Evolutionary conservation across 345 rosid species (phyloP).

Genomic region (Sapria himalayana): DNA sequence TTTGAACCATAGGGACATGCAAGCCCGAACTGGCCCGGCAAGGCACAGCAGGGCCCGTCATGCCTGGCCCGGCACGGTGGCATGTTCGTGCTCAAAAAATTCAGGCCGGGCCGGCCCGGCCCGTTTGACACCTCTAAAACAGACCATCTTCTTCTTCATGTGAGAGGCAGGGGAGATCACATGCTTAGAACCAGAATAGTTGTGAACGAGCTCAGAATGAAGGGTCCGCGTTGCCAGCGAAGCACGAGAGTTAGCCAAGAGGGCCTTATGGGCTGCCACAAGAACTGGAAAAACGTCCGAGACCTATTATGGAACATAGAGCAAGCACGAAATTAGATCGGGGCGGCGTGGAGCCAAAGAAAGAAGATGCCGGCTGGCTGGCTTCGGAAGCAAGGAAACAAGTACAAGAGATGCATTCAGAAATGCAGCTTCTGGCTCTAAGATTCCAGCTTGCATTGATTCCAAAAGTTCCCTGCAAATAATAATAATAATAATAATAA

Average conservation of each 20-base stretch:
- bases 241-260: constrained; percentile 45
- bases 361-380: neutral
- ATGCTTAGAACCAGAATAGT: constrained; percentile 80
- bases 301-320: constrained; percentile 21
- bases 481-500: too few relatives aligned
- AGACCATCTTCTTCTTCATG: too few relatives aligned
- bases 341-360: neutral
- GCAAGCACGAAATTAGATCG: neutral
- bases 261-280: constrained; percentile 76
- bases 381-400: constrained; percentile 14
- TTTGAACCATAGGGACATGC: too few relatives aligned
- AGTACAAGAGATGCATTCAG: constrained; percentile 80
- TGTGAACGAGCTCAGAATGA: constrained; percentile 87
- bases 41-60: too few relatives aligned
- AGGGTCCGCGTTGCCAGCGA: constrained; percentile 64
- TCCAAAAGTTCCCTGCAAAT: constrained; percentile 49
- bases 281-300: constrained; percentile 70
- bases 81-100: too few relatives aligned
- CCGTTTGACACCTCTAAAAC: too few relatives aligned
- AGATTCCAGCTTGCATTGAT: constrained; percentile 49
- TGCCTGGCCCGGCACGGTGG: too few relatives aligned
- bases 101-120: too few relatives aligned
- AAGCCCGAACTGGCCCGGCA: too few relatives aligned
- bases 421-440: constrained; percentile 69
- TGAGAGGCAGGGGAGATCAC: constrained; percentile 18